Percentiles rank a stretch among this genome's conserved stretches.
Evolutionary conservation across 73 alveolate species (phyloP).

Genomic region (Paramecium sexaurelia): DNA sequence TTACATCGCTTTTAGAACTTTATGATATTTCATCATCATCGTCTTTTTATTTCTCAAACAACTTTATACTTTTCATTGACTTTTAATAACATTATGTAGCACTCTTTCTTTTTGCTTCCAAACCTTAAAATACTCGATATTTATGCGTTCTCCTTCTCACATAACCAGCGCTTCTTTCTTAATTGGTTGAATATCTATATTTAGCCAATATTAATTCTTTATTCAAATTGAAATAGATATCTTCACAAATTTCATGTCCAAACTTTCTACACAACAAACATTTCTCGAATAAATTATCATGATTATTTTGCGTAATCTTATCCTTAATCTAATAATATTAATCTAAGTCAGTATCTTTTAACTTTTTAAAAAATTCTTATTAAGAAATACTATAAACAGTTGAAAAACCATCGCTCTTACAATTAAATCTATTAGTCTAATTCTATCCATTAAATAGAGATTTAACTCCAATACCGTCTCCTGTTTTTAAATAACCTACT

Average conservation of each 20-base stretch:
- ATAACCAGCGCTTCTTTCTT: background rate
- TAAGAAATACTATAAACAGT: background rate
- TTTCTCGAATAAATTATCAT: background rate
- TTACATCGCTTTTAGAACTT: background rate
- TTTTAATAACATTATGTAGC: slow-evolving; percentile 11
- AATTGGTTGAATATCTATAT: background rate
- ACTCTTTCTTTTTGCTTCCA: background rate
- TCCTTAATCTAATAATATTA: background rate
- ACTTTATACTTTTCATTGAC: background rate
- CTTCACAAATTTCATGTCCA: slow-evolving; percentile 47
- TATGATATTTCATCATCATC: background rate
- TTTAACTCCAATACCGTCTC: background rate
- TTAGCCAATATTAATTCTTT: slow-evolving; percentile 15
- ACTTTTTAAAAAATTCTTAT: background rate
- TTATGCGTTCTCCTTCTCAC: background rate
- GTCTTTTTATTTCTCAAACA: background rate
- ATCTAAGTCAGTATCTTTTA: slow-evolving; percentile 34
- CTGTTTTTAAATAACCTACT: background rate
- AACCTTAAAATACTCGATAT: background rate
- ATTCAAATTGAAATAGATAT: background rate
- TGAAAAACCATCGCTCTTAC: background rate
- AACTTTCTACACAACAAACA: slow-evolving; percentile 4
- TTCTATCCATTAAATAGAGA: background rate
- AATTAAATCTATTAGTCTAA: background rate
- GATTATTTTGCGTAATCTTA: background rate